Percentiles rank a stretch among this genome's conserved stretches.
Evolutionary conservation across 1,284 basidiomycete genomes (phyloP).

Genomic region (Austropuccinia psidii): DNA sequence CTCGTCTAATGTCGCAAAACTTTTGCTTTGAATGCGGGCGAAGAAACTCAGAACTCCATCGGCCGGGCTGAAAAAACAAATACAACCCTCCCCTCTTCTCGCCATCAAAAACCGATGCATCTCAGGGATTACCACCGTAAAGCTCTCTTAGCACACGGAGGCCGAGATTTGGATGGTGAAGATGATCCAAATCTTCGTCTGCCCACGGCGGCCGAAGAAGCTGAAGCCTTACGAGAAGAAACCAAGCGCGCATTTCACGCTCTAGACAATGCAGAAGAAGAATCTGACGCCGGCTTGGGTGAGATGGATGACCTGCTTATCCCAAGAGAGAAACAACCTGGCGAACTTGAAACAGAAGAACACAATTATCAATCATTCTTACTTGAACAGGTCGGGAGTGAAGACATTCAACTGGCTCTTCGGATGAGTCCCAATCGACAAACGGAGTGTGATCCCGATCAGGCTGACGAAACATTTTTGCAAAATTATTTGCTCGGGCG

Average conservation of each 20-base stretch:
- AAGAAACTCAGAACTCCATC: constrained; percentile 45
- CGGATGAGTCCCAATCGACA: neutral
- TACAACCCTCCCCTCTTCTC: too few relatives aligned
- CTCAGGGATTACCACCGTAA: constrained; percentile 51
- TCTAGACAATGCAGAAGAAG: constrained; percentile 50
- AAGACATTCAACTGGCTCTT: constrained; percentile 53
- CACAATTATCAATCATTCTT: constrained; percentile 73
- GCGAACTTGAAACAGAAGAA: constrained; percentile 65
- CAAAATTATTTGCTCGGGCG: constrained; percentile 71
- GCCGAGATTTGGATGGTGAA: constrained; percentile 34
- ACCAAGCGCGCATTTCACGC: constrained; percentile 72
- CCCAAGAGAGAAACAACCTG: constrained; percentile 65
- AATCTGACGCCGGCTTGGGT: constrained; percentile 56
- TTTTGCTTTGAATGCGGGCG: too few relatives aligned
- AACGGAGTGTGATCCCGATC: constrained; percentile 39
- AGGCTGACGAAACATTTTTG: constrained; percentile 58
- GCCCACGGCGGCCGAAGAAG: constrained; percentile 70
- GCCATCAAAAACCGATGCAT: constrained; percentile 48
- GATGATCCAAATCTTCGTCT: constrained; percentile 31
- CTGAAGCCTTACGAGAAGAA: constrained; percentile 65
- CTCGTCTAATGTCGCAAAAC: too few relatives aligned
- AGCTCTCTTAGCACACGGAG: constrained; percentile 46
- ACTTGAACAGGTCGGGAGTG: constrained; percentile 68
- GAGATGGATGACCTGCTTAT: constrained; percentile 54
- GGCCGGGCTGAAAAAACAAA: constrained; percentile 46